Percentiles rank a stretch among this genome's conserved stretches.
phyloP scores from a whole-genome alignment of 2,329 filamentous ascomycete species.

The Metarhizium album region DNA sequence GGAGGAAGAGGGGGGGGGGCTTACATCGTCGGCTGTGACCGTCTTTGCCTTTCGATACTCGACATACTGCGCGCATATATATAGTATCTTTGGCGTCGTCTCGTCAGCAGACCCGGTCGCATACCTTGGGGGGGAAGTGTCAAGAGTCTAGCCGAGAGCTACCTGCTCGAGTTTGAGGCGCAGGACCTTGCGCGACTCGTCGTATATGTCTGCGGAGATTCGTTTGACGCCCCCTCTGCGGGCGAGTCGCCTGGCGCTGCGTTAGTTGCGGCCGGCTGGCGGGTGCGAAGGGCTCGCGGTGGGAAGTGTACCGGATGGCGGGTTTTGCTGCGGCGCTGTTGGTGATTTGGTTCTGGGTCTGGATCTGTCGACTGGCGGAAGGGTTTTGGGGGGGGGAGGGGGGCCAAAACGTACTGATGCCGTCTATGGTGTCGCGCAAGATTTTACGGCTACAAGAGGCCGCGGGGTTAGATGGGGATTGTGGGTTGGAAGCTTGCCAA shows the following conservation, averaged over 20 bases:
- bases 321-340: slow-evolving; percentile 1
- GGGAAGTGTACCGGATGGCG: slow-evolving; percentile 5
- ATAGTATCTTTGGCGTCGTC: slow-evolving; percentile 35
- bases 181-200: slow-evolving; percentile 44
- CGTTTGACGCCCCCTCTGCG: slow-evolving; percentile 68
- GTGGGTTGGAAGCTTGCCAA: too few relatives aligned
- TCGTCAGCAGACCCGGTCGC: too few relatives aligned
- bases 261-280: too few relatives aligned
- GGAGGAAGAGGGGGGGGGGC: slow-evolving; percentile 11
- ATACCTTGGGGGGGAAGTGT: too few relatives aligned
- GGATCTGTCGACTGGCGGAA: too few relatives aligned
- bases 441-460: slow-evolving; percentile 14
- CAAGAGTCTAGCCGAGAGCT: too few relatives aligned
- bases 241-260: slow-evolving; percentile 48
- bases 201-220: slow-evolving; percentile 55
- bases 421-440: slow-evolving; percentile 8
- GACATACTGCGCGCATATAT: slow-evolving; percentile 35
- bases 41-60: slow-evolving; percentile 51
- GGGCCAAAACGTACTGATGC: slow-evolving; percentile 7
- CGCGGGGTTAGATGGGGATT: too few relatives aligned
- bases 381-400: not conserved
- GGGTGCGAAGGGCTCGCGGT: too few relatives aligned
- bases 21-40: slow-evolving; percentile 50
- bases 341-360: not conserved
- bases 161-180: slow-evolving; percentile 31